These are phyloP conservation scores for Clarireedia sp. DNA, from an alignment of 2,329 filamentous ascomycete genomes.

Conservation along the genomic window DNA sequence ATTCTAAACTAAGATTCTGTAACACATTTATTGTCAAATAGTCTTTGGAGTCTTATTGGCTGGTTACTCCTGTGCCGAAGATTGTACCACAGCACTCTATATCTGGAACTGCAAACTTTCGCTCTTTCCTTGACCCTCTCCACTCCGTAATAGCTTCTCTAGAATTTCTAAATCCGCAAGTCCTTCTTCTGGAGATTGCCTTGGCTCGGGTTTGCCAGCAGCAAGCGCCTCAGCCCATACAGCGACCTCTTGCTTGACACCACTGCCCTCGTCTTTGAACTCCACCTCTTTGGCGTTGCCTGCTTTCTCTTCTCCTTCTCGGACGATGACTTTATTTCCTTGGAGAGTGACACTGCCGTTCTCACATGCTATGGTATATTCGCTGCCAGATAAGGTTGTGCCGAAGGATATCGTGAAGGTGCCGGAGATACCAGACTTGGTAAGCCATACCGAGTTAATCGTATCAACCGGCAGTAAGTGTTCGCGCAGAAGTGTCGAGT, in stretches of 20 bases:
- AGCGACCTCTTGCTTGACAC: conserved; percentile 26
- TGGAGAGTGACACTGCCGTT: conserved; percentile 26
- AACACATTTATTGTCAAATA: no score
- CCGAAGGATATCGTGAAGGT: conserved; percentile 28
- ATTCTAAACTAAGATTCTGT: no score
- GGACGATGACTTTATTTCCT: conserved; percentile 23
- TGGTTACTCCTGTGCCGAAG: no score
- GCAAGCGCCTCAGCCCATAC: conserved; percentile 27
- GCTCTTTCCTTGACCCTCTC: conserved; percentile 25
- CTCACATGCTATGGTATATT: conserved; percentile 28
- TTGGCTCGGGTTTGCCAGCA: conserved; percentile 19
- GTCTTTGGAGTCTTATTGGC: no score
- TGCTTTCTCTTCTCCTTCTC: conserved; percentile 22
- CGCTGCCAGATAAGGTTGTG: conserved; percentile 25
- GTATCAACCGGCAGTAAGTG: conserved; percentile 29
- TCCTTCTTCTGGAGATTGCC: conserved; percentile 22
- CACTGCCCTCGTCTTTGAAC: conserved; percentile 25
- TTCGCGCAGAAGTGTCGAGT: conserved; percentile 22
- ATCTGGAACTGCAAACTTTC: conserved; percentile 21
- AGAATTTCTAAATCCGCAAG: conserved; percentile 27
- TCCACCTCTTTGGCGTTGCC: conserved; percentile 20
- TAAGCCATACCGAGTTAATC: conserved; percentile 29
- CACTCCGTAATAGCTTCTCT: conserved; percentile 30
- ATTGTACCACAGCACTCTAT: conserved; percentile 10
- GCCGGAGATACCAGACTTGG: conserved; percentile 25